A percentile compares a stretch with the other conserved stretches of the same genome.
These are phyloP conservation scores for Populus tremula DNA, from an alignment of 345 rosid species.

Conservation along the genomic window DNA sequence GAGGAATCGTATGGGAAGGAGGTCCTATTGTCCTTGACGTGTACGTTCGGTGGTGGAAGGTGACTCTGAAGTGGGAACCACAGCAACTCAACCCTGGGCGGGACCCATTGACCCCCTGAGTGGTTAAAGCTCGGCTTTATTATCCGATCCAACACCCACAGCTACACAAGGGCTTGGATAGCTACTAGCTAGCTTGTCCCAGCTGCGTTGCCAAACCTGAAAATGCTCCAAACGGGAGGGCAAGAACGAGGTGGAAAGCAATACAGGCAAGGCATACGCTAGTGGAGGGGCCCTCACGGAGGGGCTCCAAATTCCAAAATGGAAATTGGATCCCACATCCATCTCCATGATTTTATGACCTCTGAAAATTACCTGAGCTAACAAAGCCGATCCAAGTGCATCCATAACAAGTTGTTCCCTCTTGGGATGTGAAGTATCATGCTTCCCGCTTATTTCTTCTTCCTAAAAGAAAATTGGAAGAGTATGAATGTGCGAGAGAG, in stretches of 20 bases:
- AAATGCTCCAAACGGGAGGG: neutral
- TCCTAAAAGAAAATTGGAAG: no score
- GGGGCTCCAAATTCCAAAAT: no score
- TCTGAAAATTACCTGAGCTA: no score
- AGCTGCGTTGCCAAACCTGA: neutral
- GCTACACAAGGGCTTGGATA: no score
- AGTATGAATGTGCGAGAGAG: no score
- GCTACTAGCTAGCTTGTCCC: neutral
- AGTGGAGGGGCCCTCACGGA: conserved; percentile 2
- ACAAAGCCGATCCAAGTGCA: no score
- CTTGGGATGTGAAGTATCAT: no score
- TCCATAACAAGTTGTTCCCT: no score
- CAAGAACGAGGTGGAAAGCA: neutral
- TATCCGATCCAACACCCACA: no score
- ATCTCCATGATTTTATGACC: no score
- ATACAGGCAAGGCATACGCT: neutral
- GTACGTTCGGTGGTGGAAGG: conserved; percentile 45
- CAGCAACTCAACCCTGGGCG: neutral
- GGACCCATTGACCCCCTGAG: neutral
- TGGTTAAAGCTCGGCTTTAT: neutral
- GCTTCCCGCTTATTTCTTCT: no score
- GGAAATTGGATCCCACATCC: no score
- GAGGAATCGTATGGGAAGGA: conserved; percentile 19
- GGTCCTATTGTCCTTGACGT: conserved; percentile 46
- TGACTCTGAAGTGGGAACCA: conserved; percentile 1